phyloP scores from a whole-genome alignment of 1,284 basidiomycete species.

The Tylopilus sp. region DNA sequence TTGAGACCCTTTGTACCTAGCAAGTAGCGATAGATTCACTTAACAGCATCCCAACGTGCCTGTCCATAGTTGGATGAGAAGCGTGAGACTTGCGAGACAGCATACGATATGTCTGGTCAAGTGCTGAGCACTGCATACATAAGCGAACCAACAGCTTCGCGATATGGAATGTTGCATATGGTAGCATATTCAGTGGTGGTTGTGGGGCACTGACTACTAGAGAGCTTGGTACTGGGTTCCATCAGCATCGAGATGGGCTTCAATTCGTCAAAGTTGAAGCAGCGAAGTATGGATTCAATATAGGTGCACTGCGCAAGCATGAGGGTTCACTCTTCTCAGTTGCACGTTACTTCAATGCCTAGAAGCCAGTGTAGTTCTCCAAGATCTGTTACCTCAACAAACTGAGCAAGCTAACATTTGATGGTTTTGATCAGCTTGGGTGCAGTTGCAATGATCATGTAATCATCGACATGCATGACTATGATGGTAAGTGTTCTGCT shows the following conservation, averaged over 20 bases:
- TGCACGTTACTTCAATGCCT: no score
- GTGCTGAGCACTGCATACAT: constrained; percentile 20
- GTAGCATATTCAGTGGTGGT: not conserved
- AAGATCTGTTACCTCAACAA: not conserved
- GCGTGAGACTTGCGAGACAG: constrained; percentile 8
- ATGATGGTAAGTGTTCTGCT: not conserved
- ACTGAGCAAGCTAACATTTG: not conserved
- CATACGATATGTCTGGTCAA: constrained; percentile 31
- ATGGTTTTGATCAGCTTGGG: no score
- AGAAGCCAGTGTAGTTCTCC: constrained; percentile 17
- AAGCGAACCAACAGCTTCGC: not conserved
- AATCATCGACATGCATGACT: not conserved
- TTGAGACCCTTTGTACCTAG: no score
- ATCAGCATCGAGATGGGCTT: constrained; percentile 7
- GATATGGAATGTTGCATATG: not conserved
- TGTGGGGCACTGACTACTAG: not conserved
- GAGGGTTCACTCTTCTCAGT: constrained; percentile 19
- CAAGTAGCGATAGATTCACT: no score
- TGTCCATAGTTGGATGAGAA: not conserved
- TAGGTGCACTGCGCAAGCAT: constrained; percentile 19
- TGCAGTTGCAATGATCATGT: not conserved
- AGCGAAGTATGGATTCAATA: constrained; percentile 9
- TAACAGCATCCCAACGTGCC: no score
- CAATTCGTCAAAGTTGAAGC: constrained; percentile 8
- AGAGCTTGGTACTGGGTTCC: constrained; percentile 22